Conservation (phyloP, 106 monocot genomes). For the Alisma plantagoaquatica region DNA sequence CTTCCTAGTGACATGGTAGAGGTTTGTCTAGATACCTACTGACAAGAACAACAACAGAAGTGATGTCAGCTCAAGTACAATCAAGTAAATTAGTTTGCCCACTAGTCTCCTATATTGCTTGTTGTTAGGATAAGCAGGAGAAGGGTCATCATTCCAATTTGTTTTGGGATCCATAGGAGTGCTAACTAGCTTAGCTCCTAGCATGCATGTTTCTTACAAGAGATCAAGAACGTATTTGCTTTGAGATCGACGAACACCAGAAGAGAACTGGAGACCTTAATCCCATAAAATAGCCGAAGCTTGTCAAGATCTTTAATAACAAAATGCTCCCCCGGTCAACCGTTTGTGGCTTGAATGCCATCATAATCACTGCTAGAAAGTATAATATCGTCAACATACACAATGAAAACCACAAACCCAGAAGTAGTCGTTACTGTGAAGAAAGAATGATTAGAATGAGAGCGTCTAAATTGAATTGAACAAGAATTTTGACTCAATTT, state of each 20-base stretch:
- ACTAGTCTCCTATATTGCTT: neutral
- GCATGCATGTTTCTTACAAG: neutral
- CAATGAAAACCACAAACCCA: neutral
- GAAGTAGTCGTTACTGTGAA: too few species aligned
- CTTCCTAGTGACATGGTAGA: neutral
- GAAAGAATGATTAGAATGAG: too few species aligned
- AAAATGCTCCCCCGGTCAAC: neutral
- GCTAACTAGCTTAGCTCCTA: neutral
- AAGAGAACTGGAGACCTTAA: neutral
- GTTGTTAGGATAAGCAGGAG: neutral
- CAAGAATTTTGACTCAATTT: too few species aligned
- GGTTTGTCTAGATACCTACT: neutral
- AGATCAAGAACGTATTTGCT: neutral
- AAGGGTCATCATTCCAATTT: neutral
- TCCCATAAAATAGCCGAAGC: neutral
- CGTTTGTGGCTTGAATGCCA: neutral
- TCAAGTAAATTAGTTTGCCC: neutral
- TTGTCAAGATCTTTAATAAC: neutral
- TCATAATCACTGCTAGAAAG: neutral
- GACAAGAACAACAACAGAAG: neutral
- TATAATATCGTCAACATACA: conserved; percentile 3
- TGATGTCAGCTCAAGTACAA: neutral
- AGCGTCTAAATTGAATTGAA: too few species aligned
- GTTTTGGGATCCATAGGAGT: neutral
- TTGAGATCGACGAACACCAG: neutral